phyloP scores from a whole-genome alignment of 768 basidiomycete genomes.

The Rhizopogon vinicolor region DNA sequence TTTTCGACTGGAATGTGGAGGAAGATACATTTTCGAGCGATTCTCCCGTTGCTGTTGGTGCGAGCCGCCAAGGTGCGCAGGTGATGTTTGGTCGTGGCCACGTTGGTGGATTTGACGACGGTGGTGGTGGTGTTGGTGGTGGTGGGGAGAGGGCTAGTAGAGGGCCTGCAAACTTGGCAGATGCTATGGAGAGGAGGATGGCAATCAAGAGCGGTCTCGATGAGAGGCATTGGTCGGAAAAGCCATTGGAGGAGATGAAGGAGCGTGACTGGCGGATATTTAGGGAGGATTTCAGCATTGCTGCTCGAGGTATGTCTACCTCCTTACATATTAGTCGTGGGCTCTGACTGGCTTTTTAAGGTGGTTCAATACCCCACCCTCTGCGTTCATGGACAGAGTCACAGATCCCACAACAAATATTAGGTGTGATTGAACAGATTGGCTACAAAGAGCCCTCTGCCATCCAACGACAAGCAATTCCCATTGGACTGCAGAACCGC shows the following conservation, averaged over 20 bases:
- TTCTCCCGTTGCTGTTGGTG: slow-evolving; percentile 65
- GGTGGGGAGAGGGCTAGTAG: slow-evolving; percentile 39
- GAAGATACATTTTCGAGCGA: slow-evolving; percentile 89
- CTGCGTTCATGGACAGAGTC: slow-evolving; percentile 92
- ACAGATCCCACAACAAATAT: slow-evolving; percentile 68
- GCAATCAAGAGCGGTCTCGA: slow-evolving; percentile 81
- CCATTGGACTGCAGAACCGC: slow-evolving; percentile 94
- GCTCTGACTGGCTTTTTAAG: slow-evolving; percentile 32
- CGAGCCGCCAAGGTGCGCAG: slow-evolving; percentile 75
- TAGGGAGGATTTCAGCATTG: slow-evolving; percentile 96
- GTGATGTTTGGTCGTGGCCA: slow-evolving; percentile 87
- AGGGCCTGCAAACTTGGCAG: slow-evolving; percentile 56
- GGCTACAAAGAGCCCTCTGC: slow-evolving; percentile 97
- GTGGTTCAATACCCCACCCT: slow-evolving; percentile 91
- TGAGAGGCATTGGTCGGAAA: slow-evolving; percentile 98
- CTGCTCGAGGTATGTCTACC: slow-evolving; percentile 66
- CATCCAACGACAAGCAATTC: slow-evolving; percentile 97
- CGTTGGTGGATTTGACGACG: slow-evolving; percentile 85
- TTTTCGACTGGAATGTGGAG: slow-evolving; percentile 98
- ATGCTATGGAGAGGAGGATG: slow-evolving; percentile 76
- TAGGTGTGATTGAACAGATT: slow-evolving; percentile 83
- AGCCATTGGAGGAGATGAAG: slow-evolving; percentile 85
- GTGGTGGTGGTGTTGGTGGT: slow-evolving; percentile 47
- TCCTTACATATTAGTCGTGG: not conserved
- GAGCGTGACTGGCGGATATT: slow-evolving; percentile 99